Conservation (phyloP, 805 yeast genomes). For the Zygosaccharomyces kombuchaensis region DNA sequence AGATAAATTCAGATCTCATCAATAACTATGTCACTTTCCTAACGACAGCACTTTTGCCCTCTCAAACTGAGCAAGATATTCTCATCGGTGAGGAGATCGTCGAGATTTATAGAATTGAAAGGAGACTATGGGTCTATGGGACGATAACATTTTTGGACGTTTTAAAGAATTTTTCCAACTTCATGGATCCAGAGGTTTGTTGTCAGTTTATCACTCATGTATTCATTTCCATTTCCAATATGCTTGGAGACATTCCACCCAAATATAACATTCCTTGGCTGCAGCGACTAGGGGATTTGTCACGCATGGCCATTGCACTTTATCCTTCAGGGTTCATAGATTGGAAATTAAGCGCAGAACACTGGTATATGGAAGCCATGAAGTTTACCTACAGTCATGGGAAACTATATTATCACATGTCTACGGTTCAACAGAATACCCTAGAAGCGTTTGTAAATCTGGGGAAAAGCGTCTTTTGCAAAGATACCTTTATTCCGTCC, state of each 20-base stretch:
- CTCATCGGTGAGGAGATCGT: slow-evolving; percentile 64
- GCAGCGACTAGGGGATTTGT: slow-evolving; percentile 79
- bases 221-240: slow-evolving; percentile 47
- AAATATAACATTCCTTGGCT: slow-evolving; percentile 52
- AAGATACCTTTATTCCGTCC: slow-evolving; percentile 82
- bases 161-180: slow-evolving; percentile 66
- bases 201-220: slow-evolving; percentile 71
- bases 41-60: slow-evolving; percentile 66
- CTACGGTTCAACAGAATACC: slow-evolving; percentile 70
- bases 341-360: slow-evolving; percentile 79
- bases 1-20: slow-evolving; percentile 57
- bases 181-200: slow-evolving; percentile 73
- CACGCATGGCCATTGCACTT: slow-evolving; percentile 83
- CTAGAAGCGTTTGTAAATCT: slow-evolving; percentile 74
- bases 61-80: slow-evolving; percentile 46
- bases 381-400: slow-evolving; percentile 78
- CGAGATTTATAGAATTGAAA: slow-evolving; percentile 69
- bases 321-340: slow-evolving; percentile 76
- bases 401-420: slow-evolving; percentile 79
- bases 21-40: slow-evolving; percentile 71
- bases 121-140: slow-evolving; percentile 84
- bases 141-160: slow-evolving; percentile 77
- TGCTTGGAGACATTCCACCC: slow-evolving; percentile 37
- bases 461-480: slow-evolving; percentile 73
- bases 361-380: slow-evolving; percentile 76